Base-by-base conservation (phyloP, 1,284 basidiomycete species). In the Cystobasidiaceae sp. region DNA sequence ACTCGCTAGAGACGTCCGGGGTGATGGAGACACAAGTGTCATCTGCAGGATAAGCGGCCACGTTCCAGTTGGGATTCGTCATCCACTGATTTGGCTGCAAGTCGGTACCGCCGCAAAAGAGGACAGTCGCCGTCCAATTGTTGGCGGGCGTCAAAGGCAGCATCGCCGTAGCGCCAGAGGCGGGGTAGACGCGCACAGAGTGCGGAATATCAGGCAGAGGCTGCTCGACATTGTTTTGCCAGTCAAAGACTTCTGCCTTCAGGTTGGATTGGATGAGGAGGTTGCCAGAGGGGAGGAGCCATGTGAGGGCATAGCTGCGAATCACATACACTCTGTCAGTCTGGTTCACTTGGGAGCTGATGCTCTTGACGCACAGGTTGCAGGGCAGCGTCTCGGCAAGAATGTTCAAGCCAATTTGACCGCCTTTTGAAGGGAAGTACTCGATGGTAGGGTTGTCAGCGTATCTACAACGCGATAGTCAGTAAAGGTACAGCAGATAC, bases 81-180 rank as follows among this genome's bases (percentile, higher is more conserved):
- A 70, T 70, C 71, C 73, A 73, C 46, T 82, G 82, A 56, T 83
- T 81, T 49, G 85, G 84, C 28, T 85, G 80, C 79, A 93, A 85
- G 76, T 87, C 52, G 7, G 61, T 64, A n/a, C 67, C 67, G 27
- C 67, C 67, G 43, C 67, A 68, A 80, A 94, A 93, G 55, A 94
- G 75, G 67, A 96, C 77, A 0, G 90, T 90, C 1, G 87, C 88
- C 0, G 82, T 84, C 80, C 88, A 97, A 78, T 90, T 87, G 81
- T 96, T 94, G 60, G 82, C 85, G 3, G 90, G 89, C 0, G 89
- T 93, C 41, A 97, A 80, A 1, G 93, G 93, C 5, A 94, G 80
- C 90, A 97, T 92, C 57, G 88, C 89, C 0, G 84, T 85, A 8
- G 88, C 93, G 61, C 87, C 93, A 0, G 91, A 93, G 0, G 89